phyloP scores from a whole-genome alignment of 139 green algal genomes.

The Auxenochlorella protothecoides region DNA sequence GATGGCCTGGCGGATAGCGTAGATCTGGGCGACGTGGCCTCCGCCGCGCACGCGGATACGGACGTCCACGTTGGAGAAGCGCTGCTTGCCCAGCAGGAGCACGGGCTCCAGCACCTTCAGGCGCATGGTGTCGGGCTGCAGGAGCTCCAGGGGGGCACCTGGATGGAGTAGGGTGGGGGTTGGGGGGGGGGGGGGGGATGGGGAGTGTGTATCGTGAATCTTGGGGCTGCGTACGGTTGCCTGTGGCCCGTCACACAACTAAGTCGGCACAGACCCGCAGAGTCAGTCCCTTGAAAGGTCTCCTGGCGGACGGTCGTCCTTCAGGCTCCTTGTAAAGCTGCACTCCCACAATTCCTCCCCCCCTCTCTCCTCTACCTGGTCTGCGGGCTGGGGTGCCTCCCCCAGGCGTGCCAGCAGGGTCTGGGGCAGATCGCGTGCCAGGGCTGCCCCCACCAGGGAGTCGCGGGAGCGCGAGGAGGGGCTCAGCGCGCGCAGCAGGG shows the following conservation, averaged over 20 bases:
- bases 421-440: conserved; percentile 5
- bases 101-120: conserved; percentile 96
- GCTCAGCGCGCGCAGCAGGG: conserved; percentile 51
- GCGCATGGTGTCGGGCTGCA: conserved; percentile 87
- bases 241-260: too few species aligned
- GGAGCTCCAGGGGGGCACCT: conserved; percentile 87
- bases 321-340: not conserved
- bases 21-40: conserved; percentile 92
- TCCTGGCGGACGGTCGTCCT: too few species aligned
- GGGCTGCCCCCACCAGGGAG: conserved; percentile 44
- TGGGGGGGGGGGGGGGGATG: not conserved
- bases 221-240: too few species aligned
- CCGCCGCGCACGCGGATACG: conserved; percentile 91
- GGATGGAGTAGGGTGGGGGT: not conserved
- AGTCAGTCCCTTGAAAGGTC: too few species aligned
- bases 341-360: too few species aligned
- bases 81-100: conserved; percentile 84
- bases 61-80: conserved; percentile 92
- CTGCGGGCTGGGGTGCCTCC: too few species aligned
- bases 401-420: too few species aligned
- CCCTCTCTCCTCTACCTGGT: too few species aligned
- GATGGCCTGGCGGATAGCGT: conserved; percentile 94
- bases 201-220: not conserved
- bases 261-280: too few species aligned
- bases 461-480: conserved; percentile 46